Evolutionary conservation across 139 green algal species (phyloP).

Genomic region (Volvox reticuliferus): DNA sequence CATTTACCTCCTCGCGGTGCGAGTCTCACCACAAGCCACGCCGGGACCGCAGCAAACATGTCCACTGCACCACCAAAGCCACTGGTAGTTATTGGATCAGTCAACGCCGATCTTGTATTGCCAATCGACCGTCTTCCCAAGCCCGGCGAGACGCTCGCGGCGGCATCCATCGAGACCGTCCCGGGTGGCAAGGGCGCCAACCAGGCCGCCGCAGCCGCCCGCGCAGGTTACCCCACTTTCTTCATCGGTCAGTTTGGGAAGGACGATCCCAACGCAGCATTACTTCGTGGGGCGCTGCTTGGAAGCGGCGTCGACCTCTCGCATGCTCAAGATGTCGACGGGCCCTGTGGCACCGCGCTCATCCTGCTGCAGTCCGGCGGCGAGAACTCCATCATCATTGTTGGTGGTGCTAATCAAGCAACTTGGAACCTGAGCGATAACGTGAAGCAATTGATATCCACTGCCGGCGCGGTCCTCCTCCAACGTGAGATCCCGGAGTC

Average conservation of each 20-base stretch:
- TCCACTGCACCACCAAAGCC: background rate
- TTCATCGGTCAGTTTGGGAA: conserved; percentile 84
- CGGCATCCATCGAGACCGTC: conserved; percentile 69
- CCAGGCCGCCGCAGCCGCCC: conserved; percentile 88
- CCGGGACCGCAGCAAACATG: background rate
- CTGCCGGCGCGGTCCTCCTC: conserved; percentile 84
- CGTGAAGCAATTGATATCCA: conserved; percentile 21
- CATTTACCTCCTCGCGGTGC: background rate
- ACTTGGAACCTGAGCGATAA: conserved; percentile 38
- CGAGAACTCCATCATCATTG: conserved; percentile 93
- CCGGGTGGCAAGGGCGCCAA: conserved; percentile 88
- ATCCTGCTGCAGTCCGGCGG: conserved; percentile 85
- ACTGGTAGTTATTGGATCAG: conserved; percentile 47
- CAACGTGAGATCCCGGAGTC: conserved; percentile 90
- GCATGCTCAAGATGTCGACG: conserved; percentile 69
- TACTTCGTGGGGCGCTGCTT: conserved; percentile 69
- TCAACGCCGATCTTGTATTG: conserved; percentile 87
- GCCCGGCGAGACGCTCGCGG: conserved; percentile 85
- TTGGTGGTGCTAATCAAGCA: conserved; percentile 79
- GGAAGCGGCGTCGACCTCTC: conserved; percentile 67
- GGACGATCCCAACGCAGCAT: conserved; percentile 78
- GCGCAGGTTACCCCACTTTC: conserved; percentile 79
- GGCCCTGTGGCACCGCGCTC: conserved; percentile 82
- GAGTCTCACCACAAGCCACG: background rate
- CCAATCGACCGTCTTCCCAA: conserved; percentile 78